Percentiles rank a stretch among this genome's conserved stretches.
Evolutionary conservation across 2,329 filamentous ascomycete genomes (phyloP).

Genomic region (Fusarium temperatum): DNA sequence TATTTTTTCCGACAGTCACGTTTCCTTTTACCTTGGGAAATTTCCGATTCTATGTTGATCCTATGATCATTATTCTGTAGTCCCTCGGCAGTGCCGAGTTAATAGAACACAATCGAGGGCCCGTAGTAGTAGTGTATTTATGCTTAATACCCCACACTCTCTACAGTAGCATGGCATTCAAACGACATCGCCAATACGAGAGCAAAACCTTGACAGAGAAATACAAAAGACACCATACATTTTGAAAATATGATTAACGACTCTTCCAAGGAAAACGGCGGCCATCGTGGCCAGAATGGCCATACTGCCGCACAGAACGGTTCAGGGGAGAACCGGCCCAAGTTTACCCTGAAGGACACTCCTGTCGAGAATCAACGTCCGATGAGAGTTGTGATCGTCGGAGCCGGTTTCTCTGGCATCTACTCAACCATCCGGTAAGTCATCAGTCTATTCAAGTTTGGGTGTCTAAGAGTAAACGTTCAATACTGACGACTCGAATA

Average conservation of each 20-base stretch:
- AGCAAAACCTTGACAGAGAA: not conserved
- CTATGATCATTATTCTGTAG: not conserved
- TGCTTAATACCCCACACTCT: not conserved
- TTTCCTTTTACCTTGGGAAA: not conserved
- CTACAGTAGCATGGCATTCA: not conserved
- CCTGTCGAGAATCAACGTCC: not conserved
- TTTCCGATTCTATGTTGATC: not conserved
- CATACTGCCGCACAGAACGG: not conserved
- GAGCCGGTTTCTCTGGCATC: not conserved
- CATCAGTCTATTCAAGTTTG: too few relatives aligned
- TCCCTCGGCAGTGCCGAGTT: not conserved
- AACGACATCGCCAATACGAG: not conserved
- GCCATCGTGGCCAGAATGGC: not conserved
- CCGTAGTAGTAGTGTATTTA: not conserved
- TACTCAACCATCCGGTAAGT: not conserved
- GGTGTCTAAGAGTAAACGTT: rapidly evolving
- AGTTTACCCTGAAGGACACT: not conserved
- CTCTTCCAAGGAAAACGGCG: rapidly evolving
- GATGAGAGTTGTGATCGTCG: not conserved
- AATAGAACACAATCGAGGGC: not conserved
- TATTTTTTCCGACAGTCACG: rapidly evolving
- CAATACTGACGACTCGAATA: not conserved
- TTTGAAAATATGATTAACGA: not conserved
- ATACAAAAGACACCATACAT: not conserved
- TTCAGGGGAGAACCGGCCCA: not conserved